Evolutionary conservation across 2,329 filamentous ascomycete species (phyloP).

Genomic region (Xylariaceae sp.): DNA sequence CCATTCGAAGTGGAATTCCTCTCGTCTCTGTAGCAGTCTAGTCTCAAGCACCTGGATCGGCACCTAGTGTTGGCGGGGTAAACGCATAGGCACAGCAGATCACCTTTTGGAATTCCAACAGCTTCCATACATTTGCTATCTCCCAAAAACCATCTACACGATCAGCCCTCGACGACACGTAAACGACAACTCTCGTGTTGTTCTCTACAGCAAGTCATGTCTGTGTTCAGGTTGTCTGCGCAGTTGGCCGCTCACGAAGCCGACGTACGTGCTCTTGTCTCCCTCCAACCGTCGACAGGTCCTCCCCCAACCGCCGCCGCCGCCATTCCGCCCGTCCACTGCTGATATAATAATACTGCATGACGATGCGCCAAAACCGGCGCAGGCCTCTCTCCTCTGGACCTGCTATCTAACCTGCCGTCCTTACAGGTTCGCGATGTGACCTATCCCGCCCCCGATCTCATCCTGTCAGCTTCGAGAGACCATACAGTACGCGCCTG

Average conservation of each 20-base stretch:
- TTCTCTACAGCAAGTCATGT: constrained; percentile 56
- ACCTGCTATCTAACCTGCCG: constrained; percentile 11
- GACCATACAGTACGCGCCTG: constrained; percentile 91
- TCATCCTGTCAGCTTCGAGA: constrained; percentile 84
- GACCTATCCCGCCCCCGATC: constrained; percentile 74
- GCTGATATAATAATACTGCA: not conserved
- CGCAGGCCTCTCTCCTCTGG: not conserved
- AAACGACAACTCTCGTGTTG: not conserved
- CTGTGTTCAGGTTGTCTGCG: constrained; percentile 91
- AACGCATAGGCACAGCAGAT: not conserved
- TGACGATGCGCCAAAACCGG: not conserved
- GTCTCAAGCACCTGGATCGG: not conserved
- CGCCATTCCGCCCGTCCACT: not conserved
- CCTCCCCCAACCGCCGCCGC: not conserved
- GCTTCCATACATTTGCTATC: too few relatives aligned
- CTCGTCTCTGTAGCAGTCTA: too few relatives aligned
- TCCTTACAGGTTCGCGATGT: constrained; percentile 80
- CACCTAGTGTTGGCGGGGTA: constrained; percentile 5
- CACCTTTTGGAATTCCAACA: too few relatives aligned
- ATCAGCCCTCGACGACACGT: not conserved
- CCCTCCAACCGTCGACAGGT: constrained; percentile 8
- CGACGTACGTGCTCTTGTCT: constrained; percentile 69
- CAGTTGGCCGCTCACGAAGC: constrained; percentile 88
- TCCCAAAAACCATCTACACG: not conserved
- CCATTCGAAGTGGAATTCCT: too few relatives aligned